A percentile compares a stretch with the other conserved stretches of the same genome.
These are phyloP conservation scores for Phytophthora constricta DNA, from an alignment of 352 stramenopile species.

Conservation along the genomic window DNA sequence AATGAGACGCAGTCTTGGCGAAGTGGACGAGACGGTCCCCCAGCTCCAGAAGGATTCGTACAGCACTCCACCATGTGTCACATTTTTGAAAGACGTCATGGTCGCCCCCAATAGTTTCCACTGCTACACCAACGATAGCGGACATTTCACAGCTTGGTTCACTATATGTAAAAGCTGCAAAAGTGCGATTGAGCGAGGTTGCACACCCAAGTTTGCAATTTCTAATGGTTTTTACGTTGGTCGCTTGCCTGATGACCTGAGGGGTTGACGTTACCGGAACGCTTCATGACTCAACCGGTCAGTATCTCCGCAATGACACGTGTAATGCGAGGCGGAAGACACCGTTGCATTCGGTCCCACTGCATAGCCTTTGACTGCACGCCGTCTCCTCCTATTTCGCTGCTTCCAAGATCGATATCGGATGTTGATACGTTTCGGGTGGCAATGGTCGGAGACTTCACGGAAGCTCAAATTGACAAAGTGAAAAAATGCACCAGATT, in stretches of 20 bases:
- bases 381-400: too few species aligned
- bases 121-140: neutral
- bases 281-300: neutral
- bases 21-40: neutral
- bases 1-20: neutral
- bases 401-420: too few species aligned
- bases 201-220: neutral
- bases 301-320: neutral
- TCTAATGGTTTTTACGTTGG: neutral
- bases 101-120: slow-evolving; percentile 22
- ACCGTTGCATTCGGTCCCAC: neutral
- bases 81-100: neutral
- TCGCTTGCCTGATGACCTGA: neutral
- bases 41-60: slow-evolving; percentile 1
- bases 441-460: too few species aligned
- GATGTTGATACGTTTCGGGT: neutral
- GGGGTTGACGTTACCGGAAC: neutral
- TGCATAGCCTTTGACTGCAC: too few species aligned
- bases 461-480: too few species aligned
- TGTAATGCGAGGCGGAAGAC: neutral
- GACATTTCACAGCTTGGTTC: neutral
- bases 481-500: too few species aligned
- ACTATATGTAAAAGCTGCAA: neutral
- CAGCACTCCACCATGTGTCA: neutral
- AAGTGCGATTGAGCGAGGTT: too few species aligned